These are phyloP conservation scores for Fusarium austroafricanum DNA, from an alignment of 2,329 filamentous ascomycete genomes.

Conservation along the genomic window DNA sequence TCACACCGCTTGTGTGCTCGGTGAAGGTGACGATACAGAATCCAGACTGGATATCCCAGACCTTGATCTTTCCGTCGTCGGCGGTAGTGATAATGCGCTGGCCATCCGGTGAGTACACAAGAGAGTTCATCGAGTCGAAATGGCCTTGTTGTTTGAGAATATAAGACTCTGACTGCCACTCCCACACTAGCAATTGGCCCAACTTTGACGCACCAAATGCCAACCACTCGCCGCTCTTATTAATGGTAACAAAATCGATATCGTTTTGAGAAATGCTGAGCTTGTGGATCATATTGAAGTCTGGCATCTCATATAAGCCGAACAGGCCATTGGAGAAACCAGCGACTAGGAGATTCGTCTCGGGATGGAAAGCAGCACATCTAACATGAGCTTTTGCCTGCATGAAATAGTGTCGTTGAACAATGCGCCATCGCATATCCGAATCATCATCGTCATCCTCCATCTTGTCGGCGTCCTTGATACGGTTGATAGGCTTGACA, in stretches of 20 bases:
- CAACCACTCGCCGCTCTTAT: constrained; percentile 94
- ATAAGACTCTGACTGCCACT: constrained; percentile 99
- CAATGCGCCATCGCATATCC: constrained; percentile 88
- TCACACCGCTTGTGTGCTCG: constrained; percentile 94
- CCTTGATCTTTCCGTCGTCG: constrained; percentile 98
- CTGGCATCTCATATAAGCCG: constrained; percentile 93
- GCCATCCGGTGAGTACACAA: constrained; percentile 93
- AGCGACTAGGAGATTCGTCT: constrained; percentile 91
- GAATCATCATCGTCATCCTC: constrained; percentile 68
- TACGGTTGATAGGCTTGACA: constrained; percentile 67
- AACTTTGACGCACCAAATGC: constrained; percentile 96
- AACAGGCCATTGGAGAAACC: constrained; percentile 97
- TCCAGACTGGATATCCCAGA: constrained; percentile 96
- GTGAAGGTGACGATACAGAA: constrained; percentile 99
- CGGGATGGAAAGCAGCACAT: constrained; percentile 89
- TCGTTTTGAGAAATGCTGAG: constrained; percentile 94
- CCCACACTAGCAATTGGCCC: constrained; percentile 97
- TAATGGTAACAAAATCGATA: constrained; percentile 94
- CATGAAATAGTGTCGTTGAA: constrained; percentile 93
- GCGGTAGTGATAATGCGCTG: constrained; percentile 92
- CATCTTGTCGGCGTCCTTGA: constrained; percentile 70
- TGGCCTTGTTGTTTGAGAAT: constrained; percentile 98
- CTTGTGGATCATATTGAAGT: constrained; percentile 95
- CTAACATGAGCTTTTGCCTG: constrained; percentile 88
- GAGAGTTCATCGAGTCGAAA: constrained; percentile 93